Evolutionary conservation across 371 early-diverging fungal genomes (phyloP).

Genomic region (Cokeromyces recurvatus): DNA sequence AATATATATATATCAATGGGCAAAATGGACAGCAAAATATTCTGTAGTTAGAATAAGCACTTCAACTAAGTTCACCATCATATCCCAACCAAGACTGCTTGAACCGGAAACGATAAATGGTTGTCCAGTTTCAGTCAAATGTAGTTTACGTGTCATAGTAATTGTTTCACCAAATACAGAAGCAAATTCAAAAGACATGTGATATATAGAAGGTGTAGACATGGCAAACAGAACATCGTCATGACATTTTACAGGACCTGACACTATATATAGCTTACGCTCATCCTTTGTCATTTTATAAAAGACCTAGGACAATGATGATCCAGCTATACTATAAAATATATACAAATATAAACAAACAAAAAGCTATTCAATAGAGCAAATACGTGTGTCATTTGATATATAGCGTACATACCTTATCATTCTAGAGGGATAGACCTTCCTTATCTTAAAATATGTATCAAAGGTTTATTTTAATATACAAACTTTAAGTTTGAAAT

Average conservation of each 20-base stretch:
- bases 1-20: slow-evolving; percentile 66
- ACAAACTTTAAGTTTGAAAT: too few relatives aligned
- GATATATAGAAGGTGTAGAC: slow-evolving; percentile 88
- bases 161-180: slow-evolving; percentile 80
- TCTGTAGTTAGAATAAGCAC: slow-evolving; percentile 90
- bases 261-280: slow-evolving; percentile 89
- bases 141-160: slow-evolving; percentile 75
- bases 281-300: neutral
- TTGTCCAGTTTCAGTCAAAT: slow-evolving; percentile 77
- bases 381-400: too few relatives aligned
- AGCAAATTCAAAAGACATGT: slow-evolving; percentile 87
- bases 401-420: too few relatives aligned
- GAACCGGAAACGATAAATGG: slow-evolving; percentile 93
- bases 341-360: too few relatives aligned
- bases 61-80: slow-evolving; percentile 86
- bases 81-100: slow-evolving; percentile 93
- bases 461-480: too few relatives aligned
- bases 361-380: too few relatives aligned
- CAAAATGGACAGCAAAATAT: slow-evolving; percentile 93
- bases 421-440: too few relatives aligned
- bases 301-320: too few relatives aligned
- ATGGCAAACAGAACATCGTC: slow-evolving; percentile 78
- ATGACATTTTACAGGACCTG: slow-evolving; percentile 93
- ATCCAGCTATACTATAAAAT: too few relatives aligned
- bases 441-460: too few relatives aligned